Percentiles rank a stretch among this genome's conserved stretches.
These are phyloP conservation scores for Phytophthora podocarpi DNA, from an alignment of 352 stramenopile genomes.

Conservation along the genomic window DNA sequence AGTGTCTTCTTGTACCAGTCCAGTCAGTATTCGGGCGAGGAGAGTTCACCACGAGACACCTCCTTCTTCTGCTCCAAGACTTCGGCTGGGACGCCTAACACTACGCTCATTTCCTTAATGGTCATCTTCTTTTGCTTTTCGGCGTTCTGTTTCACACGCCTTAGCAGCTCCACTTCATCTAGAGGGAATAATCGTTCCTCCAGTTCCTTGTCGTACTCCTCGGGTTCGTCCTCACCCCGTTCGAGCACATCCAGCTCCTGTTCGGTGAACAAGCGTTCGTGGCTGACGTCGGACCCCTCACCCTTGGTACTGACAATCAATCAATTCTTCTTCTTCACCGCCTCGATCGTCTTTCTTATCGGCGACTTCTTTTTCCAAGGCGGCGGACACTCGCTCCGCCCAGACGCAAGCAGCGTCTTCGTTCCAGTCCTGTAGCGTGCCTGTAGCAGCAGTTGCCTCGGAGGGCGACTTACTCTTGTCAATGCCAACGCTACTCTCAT, in stretches of 20 bases:
- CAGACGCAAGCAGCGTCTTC: too few species aligned
- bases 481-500: too few species aligned
- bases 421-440: too few species aligned
- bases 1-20: conserved; percentile 3
- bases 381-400: too few species aligned
- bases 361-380: too few species aligned
- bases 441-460: too few species aligned
- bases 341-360: neutral
- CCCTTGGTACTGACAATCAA: neutral
- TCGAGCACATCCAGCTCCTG: neutral
- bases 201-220: conserved; percentile 5
- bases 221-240: neutral
- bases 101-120: neutral
- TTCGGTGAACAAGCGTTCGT: conserved; percentile 1
- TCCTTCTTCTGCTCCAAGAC: neutral
- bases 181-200: neutral
- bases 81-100: neutral
- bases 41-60: neutral
- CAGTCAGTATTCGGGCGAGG: neutral
- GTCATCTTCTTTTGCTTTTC: neutral
- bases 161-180: neutral
- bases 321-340: too few species aligned
- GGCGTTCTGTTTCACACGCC: neutral
- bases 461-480: too few species aligned
- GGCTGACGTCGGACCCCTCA: neutral